Base-by-base conservation (phyloP, 495 filamentous ascomycete genomes). In the Penicillium chermesinum region DNA sequence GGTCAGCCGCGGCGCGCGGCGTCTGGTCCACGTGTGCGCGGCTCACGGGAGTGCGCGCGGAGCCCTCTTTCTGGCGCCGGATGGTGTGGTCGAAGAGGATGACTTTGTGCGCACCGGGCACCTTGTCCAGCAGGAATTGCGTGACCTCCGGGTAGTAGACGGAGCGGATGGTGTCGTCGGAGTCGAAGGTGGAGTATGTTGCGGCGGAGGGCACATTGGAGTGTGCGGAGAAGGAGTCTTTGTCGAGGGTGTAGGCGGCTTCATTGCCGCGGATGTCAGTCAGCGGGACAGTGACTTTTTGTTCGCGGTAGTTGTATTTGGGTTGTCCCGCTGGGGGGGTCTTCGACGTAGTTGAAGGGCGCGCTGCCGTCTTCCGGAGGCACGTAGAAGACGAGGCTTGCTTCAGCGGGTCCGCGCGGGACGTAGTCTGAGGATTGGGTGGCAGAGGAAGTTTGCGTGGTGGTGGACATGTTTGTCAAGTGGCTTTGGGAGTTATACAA, bases 1-100 rank as follows among this genome's bases (percentile, higher is more conserved):
- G 85, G 51, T 75, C 67, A 14, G 57, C 72, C 0, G 83, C 79
- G 0, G 85, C 84, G n/a, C 56, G 48, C 15, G 73, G 40, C 0
- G 88, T 93, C 65, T 95, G 90, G 63, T 96, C 90, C 58, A 93
- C 87, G 70, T 96, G 90, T 0, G 84, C 87, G 18, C 76, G 61
- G 18, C 69, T 76, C 0, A 95, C 89, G 8, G 89, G 87, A 15
- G 64, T 65, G 10, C 89, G 77, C 2, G 54, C 44, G 0, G 86
- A 76, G 33, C 62, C 48, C 1, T 77, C 70, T 3, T 47, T 59
- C 5, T 78, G 65, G 32, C 84, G 81, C 2, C 89, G 86, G 71
- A 95, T 81, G 13, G 89, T 96, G 71, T 96, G 88, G 78, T 96
- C 89, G 75, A 96, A 96, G 55, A 96, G 64, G 48, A 87, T 62